Conservation (phyloP, 345 rosid species). For the Eucalyptus pauciflora region DNA sequence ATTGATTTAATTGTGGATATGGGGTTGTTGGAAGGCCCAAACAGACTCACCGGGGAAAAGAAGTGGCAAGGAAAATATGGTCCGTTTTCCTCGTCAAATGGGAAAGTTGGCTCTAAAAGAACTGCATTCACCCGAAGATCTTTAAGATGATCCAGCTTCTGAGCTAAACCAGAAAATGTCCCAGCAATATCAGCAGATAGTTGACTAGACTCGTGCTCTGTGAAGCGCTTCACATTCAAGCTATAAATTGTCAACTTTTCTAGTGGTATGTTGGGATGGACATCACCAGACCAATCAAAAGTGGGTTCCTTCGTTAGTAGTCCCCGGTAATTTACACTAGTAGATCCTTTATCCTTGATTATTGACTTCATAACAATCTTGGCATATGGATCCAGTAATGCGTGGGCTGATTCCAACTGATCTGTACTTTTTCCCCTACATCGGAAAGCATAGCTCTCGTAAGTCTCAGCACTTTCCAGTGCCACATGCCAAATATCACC, state of each 20-base stretch:
- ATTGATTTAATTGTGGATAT: conserved; percentile 46
- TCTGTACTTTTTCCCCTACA: conserved; percentile 25
- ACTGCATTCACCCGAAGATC: conserved; percentile 77
- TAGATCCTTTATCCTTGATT: conserved; percentile 7
- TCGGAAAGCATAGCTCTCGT: conserved; percentile 49
- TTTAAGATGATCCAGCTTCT: conserved; percentile 62
- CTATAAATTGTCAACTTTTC: conserved; percentile 66
- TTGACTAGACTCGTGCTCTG: conserved; percentile 60
- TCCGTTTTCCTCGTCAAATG: conserved; percentile 56
- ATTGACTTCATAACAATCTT: conserved; percentile 21
- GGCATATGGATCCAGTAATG: conserved; percentile 80
- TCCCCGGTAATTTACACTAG: conserved; percentile 32
- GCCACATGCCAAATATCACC: conserved; percentile 91
- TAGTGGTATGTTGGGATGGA: conserved; percentile 38
- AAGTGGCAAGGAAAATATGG: conserved; percentile 80
- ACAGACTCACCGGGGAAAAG: conserved; percentile 49
- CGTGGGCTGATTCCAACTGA: conserved; percentile 10
- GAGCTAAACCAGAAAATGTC: conserved; percentile 64
- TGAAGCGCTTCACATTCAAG: conserved; percentile 63
- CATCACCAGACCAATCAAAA: conserved; percentile 79
- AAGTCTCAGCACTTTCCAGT: conserved; percentile 34
- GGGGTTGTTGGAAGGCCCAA: conserved; percentile 41
- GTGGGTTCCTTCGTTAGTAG: conserved; percentile 32
- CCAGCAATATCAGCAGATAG: conserved; percentile 48
- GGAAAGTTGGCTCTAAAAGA: conserved; percentile 72